Percentiles rank a stretch among this genome's conserved stretches.
phyloP scores from a whole-genome alignment of 2,329 filamentous ascomycete species.

The Colletotrichum sp. region DNA sequence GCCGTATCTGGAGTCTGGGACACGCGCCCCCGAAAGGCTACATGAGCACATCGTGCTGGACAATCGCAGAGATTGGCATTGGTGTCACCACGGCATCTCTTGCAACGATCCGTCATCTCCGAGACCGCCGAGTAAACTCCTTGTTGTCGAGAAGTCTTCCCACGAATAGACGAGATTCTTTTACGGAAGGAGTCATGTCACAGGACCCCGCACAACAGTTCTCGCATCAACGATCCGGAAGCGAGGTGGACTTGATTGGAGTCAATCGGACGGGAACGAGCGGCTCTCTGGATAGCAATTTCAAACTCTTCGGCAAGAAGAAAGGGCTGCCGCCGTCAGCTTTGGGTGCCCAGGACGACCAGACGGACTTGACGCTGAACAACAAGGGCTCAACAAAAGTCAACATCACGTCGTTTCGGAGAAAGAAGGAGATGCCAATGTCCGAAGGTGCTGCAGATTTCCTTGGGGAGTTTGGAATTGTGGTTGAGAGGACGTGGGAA shows the following conservation, averaged over 20 bases:
- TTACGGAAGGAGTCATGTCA: neutral
- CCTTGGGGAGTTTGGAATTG: neutral
- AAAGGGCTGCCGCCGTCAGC: neutral
- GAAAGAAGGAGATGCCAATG: neutral
- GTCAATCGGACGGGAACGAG: neutral
- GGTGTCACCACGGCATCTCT: neutral
- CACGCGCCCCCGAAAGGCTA: neutral
- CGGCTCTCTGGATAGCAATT: neutral
- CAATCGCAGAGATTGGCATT: neutral
- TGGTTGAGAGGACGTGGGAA: neutral
- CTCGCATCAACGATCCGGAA: neutral
- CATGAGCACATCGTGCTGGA: conserved; percentile 2
- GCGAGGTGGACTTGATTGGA: neutral
- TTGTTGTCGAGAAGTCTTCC: neutral
- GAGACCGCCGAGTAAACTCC: neutral
- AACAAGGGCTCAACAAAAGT: neutral
- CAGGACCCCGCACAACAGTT: neutral
- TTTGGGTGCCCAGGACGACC: neutral
- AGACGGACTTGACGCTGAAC: neutral
- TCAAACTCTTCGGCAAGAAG: neutral
- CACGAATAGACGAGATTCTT: neutral
- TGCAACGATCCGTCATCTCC: neutral
- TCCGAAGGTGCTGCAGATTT: neutral
- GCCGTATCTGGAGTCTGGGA: neutral
- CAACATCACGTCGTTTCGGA: neutral